phyloP scores from a whole-genome alignment of 345 rosid genomes.

The Lepidium sativum region DNA sequence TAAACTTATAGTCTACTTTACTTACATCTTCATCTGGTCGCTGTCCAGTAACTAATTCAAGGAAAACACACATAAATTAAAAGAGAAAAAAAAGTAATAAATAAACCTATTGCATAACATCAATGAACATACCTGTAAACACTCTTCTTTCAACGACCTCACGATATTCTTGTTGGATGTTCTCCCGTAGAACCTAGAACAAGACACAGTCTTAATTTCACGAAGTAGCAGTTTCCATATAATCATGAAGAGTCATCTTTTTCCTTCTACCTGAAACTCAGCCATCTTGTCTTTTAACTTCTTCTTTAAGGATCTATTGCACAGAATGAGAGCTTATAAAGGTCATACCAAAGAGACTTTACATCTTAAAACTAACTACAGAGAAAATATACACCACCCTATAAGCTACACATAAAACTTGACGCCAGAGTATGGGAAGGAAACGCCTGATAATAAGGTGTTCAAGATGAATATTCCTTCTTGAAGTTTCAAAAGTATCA shows the following conservation, averaged over 20 bases:
- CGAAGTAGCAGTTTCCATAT: neutral
- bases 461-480: neutral
- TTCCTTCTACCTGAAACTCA: constrained; percentile 66
- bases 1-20: neutral
- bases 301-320: constrained; percentile 52
- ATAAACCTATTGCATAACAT: no score
- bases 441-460: neutral
- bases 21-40: constrained; percentile 32
- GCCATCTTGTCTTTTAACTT: constrained; percentile 50
- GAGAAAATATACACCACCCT: neutral
- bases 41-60: constrained; percentile 28
- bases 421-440: neutral
- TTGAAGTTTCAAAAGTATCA: neutral
- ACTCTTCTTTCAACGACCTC: constrained; percentile 89
- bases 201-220: neutral
- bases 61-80: neutral
- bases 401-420: neutral
- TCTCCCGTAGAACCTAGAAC: constrained; percentile 68
- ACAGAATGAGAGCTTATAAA: constrained; percentile 5
- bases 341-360: neutral
- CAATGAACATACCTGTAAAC: constrained; percentile 48
- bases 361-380: neutral
- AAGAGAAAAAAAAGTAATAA: neutral
- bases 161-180: constrained; percentile 82
- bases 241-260: neutral